A percentile compares a stretch with the other conserved stretches of the same genome.
These are phyloP conservation scores for Porphyra umbilicalis DNA, from an alignment of 31 red algal genomes.

Conservation along the genomic window DNA sequence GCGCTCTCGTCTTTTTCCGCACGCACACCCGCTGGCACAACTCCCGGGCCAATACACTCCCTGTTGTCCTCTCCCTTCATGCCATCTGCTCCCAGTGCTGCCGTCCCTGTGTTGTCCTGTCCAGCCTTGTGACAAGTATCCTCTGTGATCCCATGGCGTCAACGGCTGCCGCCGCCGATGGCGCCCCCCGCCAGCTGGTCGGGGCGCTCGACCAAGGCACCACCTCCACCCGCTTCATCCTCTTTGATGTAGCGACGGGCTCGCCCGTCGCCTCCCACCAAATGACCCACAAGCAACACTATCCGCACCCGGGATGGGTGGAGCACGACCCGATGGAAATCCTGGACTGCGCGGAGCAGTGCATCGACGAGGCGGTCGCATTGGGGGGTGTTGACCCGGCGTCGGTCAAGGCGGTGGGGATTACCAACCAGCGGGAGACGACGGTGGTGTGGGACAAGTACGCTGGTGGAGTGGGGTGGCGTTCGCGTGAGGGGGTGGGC, in stretches of 20 bases:
- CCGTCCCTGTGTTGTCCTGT: too few relatives aligned
- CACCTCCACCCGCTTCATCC: constrained; percentile 67
- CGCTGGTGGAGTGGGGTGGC: not conserved
- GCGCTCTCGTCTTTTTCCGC: too few relatives aligned
- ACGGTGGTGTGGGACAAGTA: constrained; percentile 68
- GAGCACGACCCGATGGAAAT: constrained; percentile 78
- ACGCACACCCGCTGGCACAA: too few relatives aligned
- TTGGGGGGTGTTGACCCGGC: constrained; percentile 19
- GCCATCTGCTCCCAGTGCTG: too few relatives aligned
- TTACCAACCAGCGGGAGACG: constrained; percentile 97
- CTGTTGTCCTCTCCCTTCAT: too few relatives aligned
- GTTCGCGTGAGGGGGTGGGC: not conserved
- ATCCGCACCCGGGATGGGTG: constrained; percentile 61
- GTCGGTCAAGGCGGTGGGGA: constrained; percentile 71
- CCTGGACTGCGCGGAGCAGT: constrained; percentile 43
- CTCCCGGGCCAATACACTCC: too few relatives aligned
- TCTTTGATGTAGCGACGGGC: constrained; percentile 40
- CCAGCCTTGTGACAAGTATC: too few relatives aligned
- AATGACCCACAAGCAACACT: constrained; percentile 28
- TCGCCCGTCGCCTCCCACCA: constrained; percentile 46
- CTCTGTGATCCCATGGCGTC: constrained; percentile 44
- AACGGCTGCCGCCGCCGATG: constrained; percentile 11
- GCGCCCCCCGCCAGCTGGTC: constrained; percentile 8
- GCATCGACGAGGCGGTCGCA: constrained; percentile 19
- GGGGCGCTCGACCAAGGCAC: constrained; percentile 86